Base-by-base conservation (phyloP, 805 yeast genomes). In the Yarrowia porcina region DNA sequence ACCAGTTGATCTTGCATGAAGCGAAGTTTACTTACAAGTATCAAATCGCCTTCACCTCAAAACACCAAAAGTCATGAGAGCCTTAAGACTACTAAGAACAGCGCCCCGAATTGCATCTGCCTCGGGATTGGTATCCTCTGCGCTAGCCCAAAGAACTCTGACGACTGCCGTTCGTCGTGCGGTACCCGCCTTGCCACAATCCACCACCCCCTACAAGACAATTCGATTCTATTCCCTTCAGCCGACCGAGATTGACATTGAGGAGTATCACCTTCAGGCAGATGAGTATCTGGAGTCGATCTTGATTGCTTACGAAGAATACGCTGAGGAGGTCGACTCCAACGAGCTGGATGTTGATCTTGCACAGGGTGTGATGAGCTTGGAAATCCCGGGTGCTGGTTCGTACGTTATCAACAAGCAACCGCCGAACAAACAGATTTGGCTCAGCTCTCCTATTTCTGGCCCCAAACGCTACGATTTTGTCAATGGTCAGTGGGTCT, bases 371-470 rank as follows among this genome's bases (percentile, higher is more conserved):
- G 97, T 94, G 9, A 74, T 94, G 75, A 85, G 93, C 0, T 73
- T 94, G 64, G 83, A 79, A 7, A 69, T 89, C 17, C 89, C 93
- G 3, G 82, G 85, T 0, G 77, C 79, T 17, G 98, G 97, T 1
- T 82, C 92, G 0, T 94, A 94, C 72, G 96, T 94, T 28, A 86
- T 94, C 71, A 94, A 94, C 77, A 93, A 91, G 71, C 98, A 94
- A 75, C 99, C 99, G 1, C 97, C 99, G 3, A 94, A 91, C 75
- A 88, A 89, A 75, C 99, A 94, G 73, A 87, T 94, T 30, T 94
- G 99, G 99, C 80, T 93, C 61, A 84, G 96, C 64, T 88, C 96
- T 45, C 99, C 99, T 0, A 71, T 90, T 3, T 88, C 96, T 8
- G 99, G 99, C 0, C 99, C 99, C 6, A 90, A 91, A 71, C 71